Evolutionary conservation across 805 yeast species (phyloP).

Genomic region (Metschnikowia rubicola): DNA sequence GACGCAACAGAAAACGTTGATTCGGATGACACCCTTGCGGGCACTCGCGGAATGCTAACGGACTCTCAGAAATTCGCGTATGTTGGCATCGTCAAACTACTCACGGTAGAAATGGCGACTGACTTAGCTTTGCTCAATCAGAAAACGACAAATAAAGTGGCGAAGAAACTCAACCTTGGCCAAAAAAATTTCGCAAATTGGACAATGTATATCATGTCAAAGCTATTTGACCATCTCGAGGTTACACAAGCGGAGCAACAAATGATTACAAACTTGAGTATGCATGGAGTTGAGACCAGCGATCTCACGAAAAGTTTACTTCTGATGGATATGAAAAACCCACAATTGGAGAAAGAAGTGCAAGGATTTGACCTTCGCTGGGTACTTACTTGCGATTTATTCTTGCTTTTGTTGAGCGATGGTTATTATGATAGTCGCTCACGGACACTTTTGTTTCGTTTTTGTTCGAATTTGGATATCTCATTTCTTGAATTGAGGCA

Average conservation of each 20-base stretch:
- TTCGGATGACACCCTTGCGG: slow-evolving; percentile 64
- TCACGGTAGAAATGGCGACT: slow-evolving; percentile 77
- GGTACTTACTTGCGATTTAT: slow-evolving; percentile 91
- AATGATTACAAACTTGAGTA: slow-evolving; percentile 84
- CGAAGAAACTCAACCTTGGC: slow-evolving; percentile 58
- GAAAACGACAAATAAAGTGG: slow-evolving; percentile 50
- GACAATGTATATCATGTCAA: slow-evolving; percentile 69
- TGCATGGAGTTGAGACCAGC: slow-evolving; percentile 72
- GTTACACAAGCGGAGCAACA: slow-evolving; percentile 67
- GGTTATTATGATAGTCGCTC: slow-evolving; percentile 89
- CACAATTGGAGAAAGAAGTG: slow-evolving; percentile 12
- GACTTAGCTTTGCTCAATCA: slow-evolving; percentile 60
- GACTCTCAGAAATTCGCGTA: slow-evolving; percentile 91
- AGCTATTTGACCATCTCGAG: slow-evolving; percentile 79
- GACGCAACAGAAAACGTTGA: slow-evolving; percentile 42
- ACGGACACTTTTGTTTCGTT: slow-evolving; percentile 66
- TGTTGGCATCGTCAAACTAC: slow-evolving; percentile 75
- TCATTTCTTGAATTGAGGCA: slow-evolving; percentile 69
- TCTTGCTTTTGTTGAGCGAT: slow-evolving; percentile 73
- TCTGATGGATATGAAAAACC: slow-evolving; percentile 25
- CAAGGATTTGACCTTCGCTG: slow-evolving; percentile 67
- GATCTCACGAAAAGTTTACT: slow-evolving; percentile 69
- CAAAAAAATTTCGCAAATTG: slow-evolving; percentile 82
- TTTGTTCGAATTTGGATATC: slow-evolving; percentile 62
- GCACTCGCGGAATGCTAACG: slow-evolving; percentile 75